Evolutionary conservation across 2,329 filamentous ascomycete genomes (phyloP), one percentile per base, ranked within the genome.

Genomic region (Sclerotiophoma versabilis): DNA sequence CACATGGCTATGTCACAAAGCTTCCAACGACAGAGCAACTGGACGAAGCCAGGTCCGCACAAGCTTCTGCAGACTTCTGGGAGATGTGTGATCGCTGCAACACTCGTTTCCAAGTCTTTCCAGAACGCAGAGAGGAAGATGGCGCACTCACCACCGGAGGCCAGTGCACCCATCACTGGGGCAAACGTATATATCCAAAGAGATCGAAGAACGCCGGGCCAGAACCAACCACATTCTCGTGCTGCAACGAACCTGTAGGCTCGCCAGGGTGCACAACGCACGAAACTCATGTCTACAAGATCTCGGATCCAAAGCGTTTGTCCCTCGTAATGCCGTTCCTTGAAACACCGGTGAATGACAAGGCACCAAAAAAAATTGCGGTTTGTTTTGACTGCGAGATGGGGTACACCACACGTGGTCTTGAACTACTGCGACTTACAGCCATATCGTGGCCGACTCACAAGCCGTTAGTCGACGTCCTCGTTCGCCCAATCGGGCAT

Each of bases 301-400:
- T 90, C 9, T 87, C 83, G 0, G 88, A 93, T 54, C 78, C 86
- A 1, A 92, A 91, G 60, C 83, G 92, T 19, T 81, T 99, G 22
- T 92, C 92, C 0, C 79, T 87, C 0, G 78, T 93, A 3, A 82
- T 96, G 65, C 92, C 93, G 45, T 99, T 96, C 72, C 83, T 86
- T 51, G 76, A 85, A 57, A 98, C 95, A 0, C 93, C 93, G 0
- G 76, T 81, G 11, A 92, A 92, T 61, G 72, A 78, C 1, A 65
- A 76, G 11, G 69, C 64, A 1, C 58, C 66, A 3, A 59, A 61
- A 27, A 42, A 68, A 1, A 84, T 84, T 29, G 91, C 89, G 2
- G 86, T 98, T 10, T 89, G 87, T 60, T 93, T 99, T 66, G 95
- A 99, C 73, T 98, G 95, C 68, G 95, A 99, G 72, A 99, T 99